Base-by-base conservation (phyloP, 164 flowering plant genomes). In the Dillenia suffruticosa region DNA sequence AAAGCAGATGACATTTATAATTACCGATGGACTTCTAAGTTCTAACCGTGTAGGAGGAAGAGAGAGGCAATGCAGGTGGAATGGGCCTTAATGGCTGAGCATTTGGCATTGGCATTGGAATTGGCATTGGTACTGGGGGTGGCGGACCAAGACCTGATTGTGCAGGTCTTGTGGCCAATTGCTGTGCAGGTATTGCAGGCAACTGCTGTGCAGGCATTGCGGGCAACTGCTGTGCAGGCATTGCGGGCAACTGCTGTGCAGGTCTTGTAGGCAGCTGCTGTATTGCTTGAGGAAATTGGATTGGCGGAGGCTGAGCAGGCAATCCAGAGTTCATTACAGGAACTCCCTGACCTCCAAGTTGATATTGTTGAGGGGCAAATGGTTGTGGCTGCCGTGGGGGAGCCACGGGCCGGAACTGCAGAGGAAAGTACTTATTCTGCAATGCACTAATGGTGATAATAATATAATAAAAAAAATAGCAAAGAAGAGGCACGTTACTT, bases 21-120 rank as follows among this genome's bases (percentile, higher is more conserved):
- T 32, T 5, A 32, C 6, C 7, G 40, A 32, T 32, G 40, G 5
- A 32, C 40, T 32, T 32, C n/a, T 16, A 46, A 59, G 48, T 56
- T 44, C 92, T 78, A 75, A 92, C 98, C 22, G 84, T 81, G 66
- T 89, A 89, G 44, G 92, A 72, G 19, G 97, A 82, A 40, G 89
- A 79, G 43, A 70, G 62, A 24, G 88, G 75, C 67, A 72, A 61
- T 15, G 72, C 77, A 64, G 93, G 64, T 58, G 88, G 22, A 58
- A 77, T 63, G 58, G 86, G 81, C 77, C 81, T 76, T 63, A 68
- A 79, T 53, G 72, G 71, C 69, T 83, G 95, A 59, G 52, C 65
- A 62, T 81, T 84, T 15, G 82, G 73, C 79, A 74, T 69, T 24
- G 81, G 80, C 63, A 86, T 51, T 65, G 82, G 60, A 71, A 84